A percentile compares a stretch with the other conserved stretches of the same genome.
These are phyloP conservation scores for Protostelium mycophagum DNA, from an alignment of 78 protist species.

Conservation along the genomic window DNA sequence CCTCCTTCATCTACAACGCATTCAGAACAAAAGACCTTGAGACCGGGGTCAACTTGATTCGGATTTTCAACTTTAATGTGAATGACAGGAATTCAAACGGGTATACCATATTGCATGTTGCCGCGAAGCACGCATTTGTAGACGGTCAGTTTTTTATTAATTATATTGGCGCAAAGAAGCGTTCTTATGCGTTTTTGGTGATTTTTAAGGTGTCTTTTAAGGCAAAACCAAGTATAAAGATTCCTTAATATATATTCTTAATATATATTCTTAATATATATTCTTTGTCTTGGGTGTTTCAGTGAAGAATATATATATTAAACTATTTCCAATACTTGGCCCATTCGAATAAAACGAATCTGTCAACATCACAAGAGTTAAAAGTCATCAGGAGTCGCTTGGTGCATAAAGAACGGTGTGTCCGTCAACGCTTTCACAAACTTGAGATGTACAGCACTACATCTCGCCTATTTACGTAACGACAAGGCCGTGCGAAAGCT, in stretches of 20 bases:
- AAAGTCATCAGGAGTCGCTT: not conserved
- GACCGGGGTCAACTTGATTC: not conserved
- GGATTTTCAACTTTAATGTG: not conserved
- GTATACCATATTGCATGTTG: not conserved
- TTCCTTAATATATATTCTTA: too few relatives aligned
- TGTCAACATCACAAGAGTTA: too few relatives aligned
- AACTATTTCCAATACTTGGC: too few relatives aligned
- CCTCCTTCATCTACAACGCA: not conserved
- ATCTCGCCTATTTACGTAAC: not conserved
- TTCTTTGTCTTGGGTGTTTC: too few relatives aligned
- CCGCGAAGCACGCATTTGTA: not conserved
- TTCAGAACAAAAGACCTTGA: not conserved
- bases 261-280: too few relatives aligned
- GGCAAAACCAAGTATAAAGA: too few relatives aligned
- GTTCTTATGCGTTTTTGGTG: too few relatives aligned
- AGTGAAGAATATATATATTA: too few relatives aligned
- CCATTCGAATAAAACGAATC: too few relatives aligned
- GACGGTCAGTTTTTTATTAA: too few relatives aligned
- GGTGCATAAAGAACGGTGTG: not conserved
- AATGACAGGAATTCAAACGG: not conserved
- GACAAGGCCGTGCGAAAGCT: not conserved
- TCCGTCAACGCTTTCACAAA: not conserved
- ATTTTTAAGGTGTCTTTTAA: too few relatives aligned
- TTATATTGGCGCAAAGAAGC: too few relatives aligned
- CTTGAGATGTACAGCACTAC: not conserved